These are phyloP conservation scores for Glonium stellatum DNA, from an alignment of 495 filamentous ascomycete species.

Conservation along the genomic window DNA sequence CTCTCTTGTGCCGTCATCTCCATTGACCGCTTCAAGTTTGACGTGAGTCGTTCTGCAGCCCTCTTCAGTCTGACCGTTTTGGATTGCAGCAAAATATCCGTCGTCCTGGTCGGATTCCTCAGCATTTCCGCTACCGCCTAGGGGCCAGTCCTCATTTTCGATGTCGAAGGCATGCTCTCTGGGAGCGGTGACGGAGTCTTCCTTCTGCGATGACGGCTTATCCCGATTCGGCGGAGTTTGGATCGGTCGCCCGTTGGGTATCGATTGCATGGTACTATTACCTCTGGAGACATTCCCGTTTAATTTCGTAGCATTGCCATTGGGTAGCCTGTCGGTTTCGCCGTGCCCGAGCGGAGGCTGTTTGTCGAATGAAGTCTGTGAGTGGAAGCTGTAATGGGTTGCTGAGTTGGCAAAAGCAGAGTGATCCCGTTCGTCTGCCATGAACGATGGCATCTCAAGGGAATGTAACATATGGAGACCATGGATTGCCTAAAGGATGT, in stretches of 20 bases:
- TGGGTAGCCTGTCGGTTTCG: slow-evolving; percentile 17
- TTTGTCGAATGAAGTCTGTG: slow-evolving; percentile 17
- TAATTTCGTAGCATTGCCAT: slow-evolving; percentile 20
- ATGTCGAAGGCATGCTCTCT: slow-evolving; percentile 9
- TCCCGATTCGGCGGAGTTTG: slow-evolving; percentile 2
- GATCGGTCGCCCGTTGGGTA: slow-evolving; percentile 24
- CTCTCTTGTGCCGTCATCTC: slow-evolving; percentile 14
- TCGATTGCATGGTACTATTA: slow-evolving; percentile 7
- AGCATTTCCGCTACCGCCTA: slow-evolving; percentile 15
- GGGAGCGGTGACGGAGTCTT: neutral
- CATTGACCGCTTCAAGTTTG: slow-evolving; percentile 10
- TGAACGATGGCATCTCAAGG: slow-evolving; percentile 29
- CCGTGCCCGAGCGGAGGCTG: slow-evolving; percentile 5
- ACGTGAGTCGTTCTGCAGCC: slow-evolving; percentile 22
- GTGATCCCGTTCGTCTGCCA: slow-evolving; percentile 22
- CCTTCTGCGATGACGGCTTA: slow-evolving; percentile 11
- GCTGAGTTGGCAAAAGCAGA: slow-evolving; percentile 14
- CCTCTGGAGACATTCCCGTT: slow-evolving; percentile 26
- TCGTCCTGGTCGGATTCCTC: slow-evolving; percentile 18
- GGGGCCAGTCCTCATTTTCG: slow-evolving; percentile 11
- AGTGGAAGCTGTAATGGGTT: slow-evolving; percentile 7
- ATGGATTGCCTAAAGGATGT: slow-evolving; percentile 4
- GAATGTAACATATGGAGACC: slow-evolving; percentile 14
- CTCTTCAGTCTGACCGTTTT: slow-evolving; percentile 18
- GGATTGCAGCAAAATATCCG: slow-evolving; percentile 24